Evolutionary conservation across 1,139 yeast species (phyloP).

Genomic region (Casaregolazyma suthepensis): DNA sequence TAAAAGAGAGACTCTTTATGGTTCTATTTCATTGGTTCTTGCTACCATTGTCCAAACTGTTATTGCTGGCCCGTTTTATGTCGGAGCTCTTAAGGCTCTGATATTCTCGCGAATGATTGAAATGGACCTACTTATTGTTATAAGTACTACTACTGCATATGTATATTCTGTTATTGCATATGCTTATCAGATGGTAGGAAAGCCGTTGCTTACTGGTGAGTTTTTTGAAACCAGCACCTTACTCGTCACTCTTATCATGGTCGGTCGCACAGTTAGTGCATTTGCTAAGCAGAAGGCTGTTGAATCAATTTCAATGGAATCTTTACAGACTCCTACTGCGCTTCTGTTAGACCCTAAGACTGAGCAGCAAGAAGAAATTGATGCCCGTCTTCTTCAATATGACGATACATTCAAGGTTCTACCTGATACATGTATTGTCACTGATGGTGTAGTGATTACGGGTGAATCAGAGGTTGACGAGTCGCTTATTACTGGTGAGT

Average conservation of each 20-base stretch:
- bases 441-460: neutral
- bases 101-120: conserved; percentile 2
- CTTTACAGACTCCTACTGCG: conserved; percentile 2
- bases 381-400: conserved; percentile 2
- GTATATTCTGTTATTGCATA: neutral
- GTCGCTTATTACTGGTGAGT: conserved; percentile 1
- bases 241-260: conserved; percentile 4
- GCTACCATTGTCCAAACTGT: conserved; percentile 3
- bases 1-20: neutral
- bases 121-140: neutral
- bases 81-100: conserved; percentile 1
- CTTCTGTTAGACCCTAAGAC: neutral
- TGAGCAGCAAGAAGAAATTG: neutral
- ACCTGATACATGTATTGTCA: neutral
- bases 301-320: neutral
- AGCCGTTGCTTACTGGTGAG: neutral
- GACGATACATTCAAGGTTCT: neutral
- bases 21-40: neutral
- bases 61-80: conserved; percentile 2
- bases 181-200: neutral
- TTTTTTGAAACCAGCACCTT: conserved; percentile 4
- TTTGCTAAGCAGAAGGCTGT: conserved; percentile 2
- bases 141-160: conserved; percentile 5
- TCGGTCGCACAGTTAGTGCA: conserved; percentile 1
- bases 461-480: conserved; percentile 4